Conservation (phyloP, 1,284 basidiomycete species). For the Tylopilus sp. region DNA sequence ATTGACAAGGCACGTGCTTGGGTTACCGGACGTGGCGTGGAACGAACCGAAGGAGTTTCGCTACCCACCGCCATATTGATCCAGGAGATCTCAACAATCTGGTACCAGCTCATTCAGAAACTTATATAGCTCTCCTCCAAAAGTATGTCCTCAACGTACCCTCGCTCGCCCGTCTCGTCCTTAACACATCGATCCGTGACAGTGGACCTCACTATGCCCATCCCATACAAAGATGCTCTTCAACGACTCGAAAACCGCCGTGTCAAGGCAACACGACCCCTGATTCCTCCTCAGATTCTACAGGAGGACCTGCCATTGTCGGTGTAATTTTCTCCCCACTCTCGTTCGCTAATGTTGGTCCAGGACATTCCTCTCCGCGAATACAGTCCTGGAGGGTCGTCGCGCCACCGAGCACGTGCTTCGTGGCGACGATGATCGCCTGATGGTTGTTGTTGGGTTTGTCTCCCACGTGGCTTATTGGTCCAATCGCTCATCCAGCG, state of each 20-base stretch:
- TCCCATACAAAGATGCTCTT: slow-evolving; percentile 75
- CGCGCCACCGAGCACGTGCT: slow-evolving; percentile 75
- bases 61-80: background rate
- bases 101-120: slow-evolving; percentile 11
- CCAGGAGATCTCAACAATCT: background rate
- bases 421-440: slow-evolving; percentile 76
- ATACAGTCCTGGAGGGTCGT: slow-evolving; percentile 86
- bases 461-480: background rate
- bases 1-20: slow-evolving; percentile 17
- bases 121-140: slow-evolving; percentile 16
- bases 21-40: slow-evolving; percentile 10
- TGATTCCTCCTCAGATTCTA: slow-evolving; percentile 90
- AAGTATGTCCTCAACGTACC: slow-evolving; percentile 17
- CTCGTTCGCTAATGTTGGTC: background rate
- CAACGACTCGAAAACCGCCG: slow-evolving; percentile 81
- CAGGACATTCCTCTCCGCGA: slow-evolving; percentile 67
- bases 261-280: slow-evolving; percentile 79
- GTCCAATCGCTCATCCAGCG: slow-evolving; percentile 9
- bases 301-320: slow-evolving; percentile 83
- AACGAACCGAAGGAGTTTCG: background rate
- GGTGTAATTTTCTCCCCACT: slow-evolving; percentile 21
- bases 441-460: slow-evolving; percentile 82
- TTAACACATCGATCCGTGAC: slow-evolving; percentile 20
- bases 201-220: slow-evolving; percentile 49
- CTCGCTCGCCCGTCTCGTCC: slow-evolving; percentile 9